Percentiles rank a stretch among this genome's conserved stretches.
phyloP scores from a whole-genome alignment of 2,329 filamentous ascomycete species.

The Tympanopsis confertula region DNA sequence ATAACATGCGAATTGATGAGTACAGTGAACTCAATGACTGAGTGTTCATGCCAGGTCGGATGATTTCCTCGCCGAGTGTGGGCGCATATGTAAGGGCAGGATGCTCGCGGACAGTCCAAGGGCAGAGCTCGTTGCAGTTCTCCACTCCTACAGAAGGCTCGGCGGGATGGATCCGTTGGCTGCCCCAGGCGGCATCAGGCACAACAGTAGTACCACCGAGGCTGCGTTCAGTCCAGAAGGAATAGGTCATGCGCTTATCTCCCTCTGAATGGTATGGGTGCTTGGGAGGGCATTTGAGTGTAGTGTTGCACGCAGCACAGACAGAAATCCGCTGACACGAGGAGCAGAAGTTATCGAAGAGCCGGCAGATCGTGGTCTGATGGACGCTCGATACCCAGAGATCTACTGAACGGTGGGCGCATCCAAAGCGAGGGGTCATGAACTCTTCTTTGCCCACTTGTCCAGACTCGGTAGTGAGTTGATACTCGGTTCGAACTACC shows the following conservation, averaged over 20 bases:
- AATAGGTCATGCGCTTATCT: constrained; percentile 15
- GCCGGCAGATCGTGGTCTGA: constrained; percentile 20
- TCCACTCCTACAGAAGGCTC: constrained; percentile 17
- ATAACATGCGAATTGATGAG: constrained; percentile 20
- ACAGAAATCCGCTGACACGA: constrained; percentile 20
- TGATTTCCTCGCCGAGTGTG: constrained; percentile 16
- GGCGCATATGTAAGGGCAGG: constrained; percentile 18
- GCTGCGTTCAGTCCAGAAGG: constrained; percentile 19
- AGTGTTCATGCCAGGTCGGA: constrained; percentile 17
- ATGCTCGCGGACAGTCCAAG: constrained; percentile 23
- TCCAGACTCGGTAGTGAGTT: constrained; percentile 16
- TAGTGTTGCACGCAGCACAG: constrained; percentile 19
- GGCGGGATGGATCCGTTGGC: constrained; percentile 22
- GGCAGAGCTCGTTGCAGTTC: constrained; percentile 22
- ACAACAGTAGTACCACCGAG: constrained; percentile 14
- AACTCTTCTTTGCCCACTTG: constrained; percentile 21
- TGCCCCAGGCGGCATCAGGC: constrained; percentile 18
- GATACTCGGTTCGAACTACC: constrained; percentile 20
- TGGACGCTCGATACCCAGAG: constrained; percentile 24
- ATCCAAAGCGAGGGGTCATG: constrained; percentile 24
- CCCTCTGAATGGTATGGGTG: constrained; percentile 13
- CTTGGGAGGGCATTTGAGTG: constrained; percentile 19
- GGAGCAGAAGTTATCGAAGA: constrained; percentile 17
- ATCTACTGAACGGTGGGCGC: constrained; percentile 23
- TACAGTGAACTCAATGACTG: constrained; percentile 19